phyloP scores from a whole-genome alignment of 1,139 yeast species.

The Scheffersomyces parashehatae region DNA sequence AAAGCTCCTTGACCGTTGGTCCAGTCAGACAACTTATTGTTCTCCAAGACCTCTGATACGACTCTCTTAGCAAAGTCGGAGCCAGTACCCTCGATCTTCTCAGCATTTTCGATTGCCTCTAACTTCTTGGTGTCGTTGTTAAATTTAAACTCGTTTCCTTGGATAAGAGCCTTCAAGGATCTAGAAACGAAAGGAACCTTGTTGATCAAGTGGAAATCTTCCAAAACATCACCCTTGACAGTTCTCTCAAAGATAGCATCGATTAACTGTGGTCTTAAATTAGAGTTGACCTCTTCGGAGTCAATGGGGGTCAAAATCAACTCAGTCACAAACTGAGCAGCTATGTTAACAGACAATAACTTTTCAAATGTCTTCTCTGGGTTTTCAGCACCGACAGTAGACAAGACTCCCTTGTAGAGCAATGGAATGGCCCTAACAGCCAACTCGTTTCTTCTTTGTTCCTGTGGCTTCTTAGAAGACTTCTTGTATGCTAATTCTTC shows the following conservation, averaged over 20 bases:
- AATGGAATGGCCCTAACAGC: constrained; percentile 65
- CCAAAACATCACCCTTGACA: constrained; percentile 72
- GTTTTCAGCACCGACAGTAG: constrained; percentile 33
- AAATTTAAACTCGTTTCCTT: constrained; percentile 57
- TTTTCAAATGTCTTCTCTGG: constrained; percentile 25
- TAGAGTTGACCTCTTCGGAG: constrained; percentile 43
- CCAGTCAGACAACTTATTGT: constrained; percentile 61
- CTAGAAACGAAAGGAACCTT: constrained; percentile 74
- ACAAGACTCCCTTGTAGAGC: constrained; percentile 56
- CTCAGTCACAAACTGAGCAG: constrained; percentile 82
- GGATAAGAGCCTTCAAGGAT: constrained; percentile 74
- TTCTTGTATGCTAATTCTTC: constrained; percentile 63
- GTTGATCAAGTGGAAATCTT: constrained; percentile 63
- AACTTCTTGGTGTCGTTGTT: constrained; percentile 72
- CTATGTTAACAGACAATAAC: constrained; percentile 68
- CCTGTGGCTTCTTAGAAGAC: constrained; percentile 85
- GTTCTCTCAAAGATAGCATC: constrained; percentile 53
- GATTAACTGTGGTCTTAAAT: constrained; percentile 52
- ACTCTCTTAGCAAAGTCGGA: constrained; percentile 58
- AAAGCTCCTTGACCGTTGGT: constrained; percentile 77
- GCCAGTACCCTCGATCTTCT: constrained; percentile 59
- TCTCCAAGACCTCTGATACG: constrained; percentile 50
- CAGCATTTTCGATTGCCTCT: constrained; percentile 35
- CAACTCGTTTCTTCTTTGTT: constrained; percentile 71
- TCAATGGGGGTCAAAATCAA: constrained; percentile 58